Base-by-base conservation (phyloP, 176 grass and related monocot species). In the Neostapfia colusana region DNA sequence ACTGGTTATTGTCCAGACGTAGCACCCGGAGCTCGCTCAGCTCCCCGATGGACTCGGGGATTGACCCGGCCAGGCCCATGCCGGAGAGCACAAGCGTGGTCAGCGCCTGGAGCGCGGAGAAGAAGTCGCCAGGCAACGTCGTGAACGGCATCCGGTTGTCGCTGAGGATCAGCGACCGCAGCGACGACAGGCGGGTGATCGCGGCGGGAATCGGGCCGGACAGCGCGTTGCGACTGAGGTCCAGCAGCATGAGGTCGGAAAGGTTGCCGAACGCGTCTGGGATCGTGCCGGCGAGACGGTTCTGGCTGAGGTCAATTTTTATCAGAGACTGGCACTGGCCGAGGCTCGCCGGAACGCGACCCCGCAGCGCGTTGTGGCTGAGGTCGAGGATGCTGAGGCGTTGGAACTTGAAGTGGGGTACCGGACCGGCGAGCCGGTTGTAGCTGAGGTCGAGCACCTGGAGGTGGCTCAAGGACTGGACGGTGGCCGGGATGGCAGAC, bases 241-340 rank as follows among this genome's bases (percentile, higher is more conserved):
- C 91, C 34, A 95, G 82, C 36, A 99, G 85, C 43, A 92, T 90
- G 28, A 99, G 76, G 26, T 82, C 71, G 0, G 43, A 8, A 26
- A 99, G 85, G 3, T 75, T 73, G 66, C 87, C 49, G 41, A 99
- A 67, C 2, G 80, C 45, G 81, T 87, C 72, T 1, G 95, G 89
- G 70, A 99, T 92, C 40, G 69, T 17, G 18, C 87, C 81, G 25
- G 61, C 13, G 63, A 99, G 76, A 31, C 55, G 80, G 80, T 99
- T 99, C 78, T 86, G 80, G 71, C 91, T 90, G 55, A 99, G 73
- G 81, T 95, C 95, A 2, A 99, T 65, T 81, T 95, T 99, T 3
- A 99, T 75, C 56, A 95, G 83, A 1, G 85, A 88, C n/a, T 54
- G 41, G 69, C 89, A 94, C 50, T 78, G 89, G 2, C 85, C 83